Evolutionary conservation across 495 filamentous ascomycete species (phyloP), one percentile per base, ranked within the genome.

Genomic region (Pyrenula aspistea): DNA sequence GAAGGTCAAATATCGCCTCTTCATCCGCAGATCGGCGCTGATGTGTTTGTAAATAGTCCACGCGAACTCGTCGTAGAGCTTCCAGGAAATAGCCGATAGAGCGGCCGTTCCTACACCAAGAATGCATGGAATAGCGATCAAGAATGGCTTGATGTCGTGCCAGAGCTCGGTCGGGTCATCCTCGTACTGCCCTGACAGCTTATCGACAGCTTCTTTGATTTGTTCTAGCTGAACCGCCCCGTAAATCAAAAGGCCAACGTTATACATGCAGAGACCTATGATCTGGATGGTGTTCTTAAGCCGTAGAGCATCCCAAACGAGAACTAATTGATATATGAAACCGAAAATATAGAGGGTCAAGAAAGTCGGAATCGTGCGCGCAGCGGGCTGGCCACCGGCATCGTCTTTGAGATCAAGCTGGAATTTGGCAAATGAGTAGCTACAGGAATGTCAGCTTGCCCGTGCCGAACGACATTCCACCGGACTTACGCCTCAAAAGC

Each of bases 21-120:
- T 97, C 86, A 98, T 89, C 62, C 88, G 83, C 65, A 97, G 79
- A 76, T 98, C 93, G 31, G 93, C 93, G 66, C 89, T 94, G 72
- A 98, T 97, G 68, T 96, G 91, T 75, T 98, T 97, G 69, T 97
- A 91, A 65, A 98, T 97, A 52, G 91, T 94, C 93, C 93, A 98
- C 2, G 93, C 91, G 68, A 98, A 98, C 67, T 97, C 94, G 66
- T 95, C 89, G 65, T 98, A 98, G 10, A 98, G 77, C 71, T 95
- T 94, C 83, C 91, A 95, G 2, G 91, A 85, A 55, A 93, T 72
- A 55, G 88, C 82, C 20, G 77, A 75, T 74, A 97, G 81, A 52
- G 83, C 63, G 21, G 91, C 36, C 2, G 86, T 89, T 8, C 82
- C 81, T 24, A 95, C 68, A 1, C 80, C 88, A 59, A 97, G 87